phyloP scores from a whole-genome alignment of 306 rosid species.

The Trichosanthes truncata region DNA sequence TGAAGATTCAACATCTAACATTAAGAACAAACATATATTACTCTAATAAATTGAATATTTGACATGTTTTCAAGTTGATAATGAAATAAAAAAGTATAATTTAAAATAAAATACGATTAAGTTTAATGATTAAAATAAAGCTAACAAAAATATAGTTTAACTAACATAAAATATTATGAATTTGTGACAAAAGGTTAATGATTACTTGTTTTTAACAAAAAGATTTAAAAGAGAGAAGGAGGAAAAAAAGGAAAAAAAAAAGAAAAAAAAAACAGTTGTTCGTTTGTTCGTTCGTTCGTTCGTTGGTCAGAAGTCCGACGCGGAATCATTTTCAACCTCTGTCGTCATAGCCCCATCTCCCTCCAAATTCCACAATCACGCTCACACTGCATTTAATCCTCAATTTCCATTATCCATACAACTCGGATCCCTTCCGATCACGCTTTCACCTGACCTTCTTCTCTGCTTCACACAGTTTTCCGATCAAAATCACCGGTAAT shows the following conservation, averaged over 20 bases:
- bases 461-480: neutral
- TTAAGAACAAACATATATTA: too few species aligned
- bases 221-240: neutral
- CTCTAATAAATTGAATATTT: too few species aligned
- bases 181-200: too few species aligned
- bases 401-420: neutral
- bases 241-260: neutral
- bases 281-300: conserved; percentile 1
- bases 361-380: neutral
- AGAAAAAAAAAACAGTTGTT: neutral
- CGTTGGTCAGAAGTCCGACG: neutral
- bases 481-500: neutral
- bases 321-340: neutral
- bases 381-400: neutral
- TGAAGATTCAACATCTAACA: too few species aligned
- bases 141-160: too few species aligned
- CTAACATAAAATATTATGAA: too few species aligned
- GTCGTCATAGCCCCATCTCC: neutral
- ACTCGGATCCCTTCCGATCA: neutral
- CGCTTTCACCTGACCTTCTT: neutral
- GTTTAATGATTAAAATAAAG: too few species aligned
- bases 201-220: too few species aligned
- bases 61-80: too few species aligned
- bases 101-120: too few species aligned
- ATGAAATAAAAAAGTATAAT: too few species aligned